Evolutionary conservation across 768 basidiomycete species (phyloP), one percentile per base, ranked within the genome.

Genomic region (Pisolithus orientalis): DNA sequence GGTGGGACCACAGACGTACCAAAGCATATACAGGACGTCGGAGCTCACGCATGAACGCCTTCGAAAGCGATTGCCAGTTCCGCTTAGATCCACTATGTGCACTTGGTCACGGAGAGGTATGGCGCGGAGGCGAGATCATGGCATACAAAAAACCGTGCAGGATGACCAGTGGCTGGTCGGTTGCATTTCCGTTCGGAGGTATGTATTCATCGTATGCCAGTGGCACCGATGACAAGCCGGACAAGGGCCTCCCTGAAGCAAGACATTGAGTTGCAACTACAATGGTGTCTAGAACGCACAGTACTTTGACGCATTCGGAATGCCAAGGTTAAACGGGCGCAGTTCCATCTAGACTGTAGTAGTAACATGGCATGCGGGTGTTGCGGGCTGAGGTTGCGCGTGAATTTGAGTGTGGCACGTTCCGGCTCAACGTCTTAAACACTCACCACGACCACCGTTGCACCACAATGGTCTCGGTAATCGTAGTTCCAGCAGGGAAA

Each of bases 51-150:
- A 78, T 72, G 54, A 96, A 83, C 0, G 82, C 80, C 59, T 88
- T 90, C 6, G 87, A 80, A 5, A 95, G 74, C 0, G 89, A 88
- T 5, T 79, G 72, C 90, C 91, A 96, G 64, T 95, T 95, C 53
- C 92, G 80, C 64, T 94, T 93, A 38, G 85, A 90, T 0, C 91
- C 92, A 58, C 90, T 93, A 59, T 29, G 11, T 21, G 45, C 21
- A 21, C 27, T 31, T 24, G 24, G 54, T 58, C 32, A 44, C 44
- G 38, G 39, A 50, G 54, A 37, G 21, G 39, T n/a, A 29, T 6
- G 46, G 49, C 25, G 11, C 29, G 13, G 8, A 28, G 7, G 11
- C 5, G 52, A 28, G 13, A 11, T 17, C 14, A 40, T 28, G 59
- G 58, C 80, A 62, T 54, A 84, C 83, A 85, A 80, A 51, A 85